phyloP scores from a whole-genome alignment of 352 stramenopile genomes.

The Globisporangium cederbergense region DNA sequence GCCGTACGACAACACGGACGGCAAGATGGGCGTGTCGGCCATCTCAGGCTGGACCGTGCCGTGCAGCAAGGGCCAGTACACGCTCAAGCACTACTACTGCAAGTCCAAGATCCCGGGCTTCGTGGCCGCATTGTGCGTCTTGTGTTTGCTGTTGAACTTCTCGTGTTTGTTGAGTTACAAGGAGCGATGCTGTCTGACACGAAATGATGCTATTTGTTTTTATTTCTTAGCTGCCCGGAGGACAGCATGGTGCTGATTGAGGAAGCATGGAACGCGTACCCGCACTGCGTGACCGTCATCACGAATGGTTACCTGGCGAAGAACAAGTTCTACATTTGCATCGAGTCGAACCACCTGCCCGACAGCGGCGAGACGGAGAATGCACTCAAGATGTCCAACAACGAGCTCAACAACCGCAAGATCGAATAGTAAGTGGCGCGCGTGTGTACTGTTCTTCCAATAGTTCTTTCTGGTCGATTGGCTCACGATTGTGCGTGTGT shows the following conservation, averaged over 20 bases:
- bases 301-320: conserved; percentile 82
- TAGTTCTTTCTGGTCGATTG: not conserved
- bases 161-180: not conserved
- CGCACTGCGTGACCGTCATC: conserved; percentile 85
- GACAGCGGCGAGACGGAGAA: conserved; percentile 66
- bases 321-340: conserved; percentile 87
- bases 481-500: not conserved
- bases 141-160: not conserved
- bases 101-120: conserved; percentile 82
- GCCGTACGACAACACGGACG: conserved; percentile 76
- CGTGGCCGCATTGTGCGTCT: conserved; percentile 70
- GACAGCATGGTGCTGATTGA: conserved; percentile 86
- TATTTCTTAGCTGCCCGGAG: conserved; percentile 55
- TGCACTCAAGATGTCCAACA: conserved; percentile 56
- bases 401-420: conserved; percentile 71
- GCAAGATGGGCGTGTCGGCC: conserved; percentile 65
- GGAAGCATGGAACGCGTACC: conserved; percentile 87
- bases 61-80: conserved; percentile 83
- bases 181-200: not conserved
- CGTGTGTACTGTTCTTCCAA: not conserved
- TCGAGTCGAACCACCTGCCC: conserved; percentile 73
- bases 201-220: not conserved
- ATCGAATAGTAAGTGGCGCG: conserved; percentile 57
- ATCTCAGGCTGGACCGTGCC: conserved; percentile 76
- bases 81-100: conserved; percentile 87